Percentiles rank a stretch among this genome's conserved stretches.
Evolutionary conservation across 106 monocot genomes (phyloP).

Genomic region (Dioscorea alata): DNA sequence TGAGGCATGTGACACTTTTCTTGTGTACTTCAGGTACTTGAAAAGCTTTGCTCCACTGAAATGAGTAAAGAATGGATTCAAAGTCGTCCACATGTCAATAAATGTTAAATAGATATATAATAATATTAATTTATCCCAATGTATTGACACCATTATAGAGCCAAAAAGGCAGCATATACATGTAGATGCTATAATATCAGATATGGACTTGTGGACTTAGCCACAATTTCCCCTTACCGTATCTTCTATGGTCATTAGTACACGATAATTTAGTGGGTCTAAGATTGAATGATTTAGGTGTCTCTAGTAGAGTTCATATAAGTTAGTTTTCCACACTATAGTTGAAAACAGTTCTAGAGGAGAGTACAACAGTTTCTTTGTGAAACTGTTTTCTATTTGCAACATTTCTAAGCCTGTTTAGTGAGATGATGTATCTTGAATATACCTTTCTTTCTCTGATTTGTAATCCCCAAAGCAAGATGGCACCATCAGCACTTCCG

Average conservation of each 20-base stretch:
- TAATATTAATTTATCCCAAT: neutral
- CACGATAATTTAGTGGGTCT: too few relatives aligned
- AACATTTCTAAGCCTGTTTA: too few relatives aligned
- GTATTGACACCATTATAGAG: neutral
- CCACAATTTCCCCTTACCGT: neutral
- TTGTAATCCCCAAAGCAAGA: constrained; percentile 72
- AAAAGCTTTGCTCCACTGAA: constrained; percentile 69
- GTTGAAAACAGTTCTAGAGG: too few relatives aligned
- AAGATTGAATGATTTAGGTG: too few relatives aligned
- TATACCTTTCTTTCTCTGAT: constrained; percentile 48
- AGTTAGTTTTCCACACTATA: too few relatives aligned
- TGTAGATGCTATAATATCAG: neutral
- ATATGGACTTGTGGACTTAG: neutral
- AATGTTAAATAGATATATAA: neutral
- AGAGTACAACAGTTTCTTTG: too few relatives aligned
- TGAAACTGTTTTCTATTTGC: too few relatives aligned
- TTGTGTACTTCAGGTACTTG: constrained; percentile 72
- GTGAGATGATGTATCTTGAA: too few relatives aligned
- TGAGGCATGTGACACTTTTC: constrained; percentile 90
- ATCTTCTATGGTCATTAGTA: too few relatives aligned
- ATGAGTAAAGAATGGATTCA: constrained; percentile 1
- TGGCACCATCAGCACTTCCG: constrained; percentile 86
- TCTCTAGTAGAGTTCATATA: too few relatives aligned
- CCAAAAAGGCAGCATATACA: neutral
- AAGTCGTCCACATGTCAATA: neutral